Evolutionary conservation across 1,284 basidiomycete species (phyloP).

Genomic region (Porodaedalea pini): DNA sequence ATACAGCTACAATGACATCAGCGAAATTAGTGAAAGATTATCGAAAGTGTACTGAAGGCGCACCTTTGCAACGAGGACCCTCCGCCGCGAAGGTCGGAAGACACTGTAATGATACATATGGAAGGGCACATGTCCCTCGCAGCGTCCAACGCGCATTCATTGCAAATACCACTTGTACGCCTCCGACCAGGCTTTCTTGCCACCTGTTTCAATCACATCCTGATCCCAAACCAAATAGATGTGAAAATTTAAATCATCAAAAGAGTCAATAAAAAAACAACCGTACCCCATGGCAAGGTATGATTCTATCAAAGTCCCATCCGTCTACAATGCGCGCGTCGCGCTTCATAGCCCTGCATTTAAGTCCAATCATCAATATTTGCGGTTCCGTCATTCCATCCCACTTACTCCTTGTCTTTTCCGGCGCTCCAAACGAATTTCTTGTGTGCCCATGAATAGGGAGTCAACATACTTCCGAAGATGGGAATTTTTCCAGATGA

Average conservation of each 20-base stretch:
- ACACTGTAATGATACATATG: too few relatives aligned
- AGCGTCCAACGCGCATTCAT: not conserved
- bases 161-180: constrained; percentile 32
- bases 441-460: constrained; percentile 58
- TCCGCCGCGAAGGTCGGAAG: too few relatives aligned
- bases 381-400: not conserved
- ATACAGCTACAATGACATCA: too few relatives aligned
- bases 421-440: constrained; percentile 49
- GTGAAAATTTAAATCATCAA: not conserved
- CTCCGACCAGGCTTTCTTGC: constrained; percentile 64
- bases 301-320: constrained; percentile 89
- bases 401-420: constrained; percentile 58
- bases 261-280: not conserved
- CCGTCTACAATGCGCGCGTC: constrained; percentile 67
- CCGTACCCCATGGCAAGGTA: constrained; percentile 88
- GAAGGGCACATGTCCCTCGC: too few relatives aligned
- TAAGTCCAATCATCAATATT: constrained; percentile 5
- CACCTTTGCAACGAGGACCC: too few relatives aligned
- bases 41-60: too few relatives aligned
- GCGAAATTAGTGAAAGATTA: too few relatives aligned
- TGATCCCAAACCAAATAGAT: not conserved
- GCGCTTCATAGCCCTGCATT: constrained; percentile 63
- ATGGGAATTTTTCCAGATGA: constrained; percentile 46
- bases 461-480: constrained; percentile 46
- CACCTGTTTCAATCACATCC: constrained; percentile 61